These are phyloP conservation scores for Wickerhamiella lipophila DNA, from an alignment of 805 yeast species.

Conservation along the genomic window DNA sequence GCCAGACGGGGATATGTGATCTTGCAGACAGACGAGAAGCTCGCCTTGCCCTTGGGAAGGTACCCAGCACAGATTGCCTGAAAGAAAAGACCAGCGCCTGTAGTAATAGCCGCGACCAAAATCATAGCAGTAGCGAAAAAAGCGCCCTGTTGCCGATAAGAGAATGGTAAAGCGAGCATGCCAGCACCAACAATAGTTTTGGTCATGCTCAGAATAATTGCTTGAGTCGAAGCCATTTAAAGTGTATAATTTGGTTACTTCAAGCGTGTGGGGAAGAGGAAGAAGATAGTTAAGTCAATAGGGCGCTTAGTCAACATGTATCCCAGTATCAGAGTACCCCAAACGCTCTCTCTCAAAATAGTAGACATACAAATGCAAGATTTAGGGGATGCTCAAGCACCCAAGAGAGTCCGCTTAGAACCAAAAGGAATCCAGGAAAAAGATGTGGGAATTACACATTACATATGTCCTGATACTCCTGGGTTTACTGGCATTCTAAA, in stretches of 20 bases:
- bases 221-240: slow-evolving; percentile 23
- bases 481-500: slow-evolving; percentile 76
- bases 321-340: too few species aligned
- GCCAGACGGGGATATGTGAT: slow-evolving; percentile 58
- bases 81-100: slow-evolving; percentile 44
- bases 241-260: too few species aligned
- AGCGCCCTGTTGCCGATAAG: slow-evolving; percentile 52
- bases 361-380: slow-evolving; percentile 2
- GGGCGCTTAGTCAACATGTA: too few species aligned
- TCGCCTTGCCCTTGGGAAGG: slow-evolving; percentile 48
- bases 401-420: not conserved
- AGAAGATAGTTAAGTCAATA: too few species aligned
- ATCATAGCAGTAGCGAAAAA: slow-evolving; percentile 43
- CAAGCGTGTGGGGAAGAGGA: too few species aligned
- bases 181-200: slow-evolving; percentile 75
- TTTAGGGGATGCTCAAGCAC: not conserved
- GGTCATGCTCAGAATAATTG: slow-evolving; percentile 50
- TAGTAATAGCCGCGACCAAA: slow-evolving; percentile 46
- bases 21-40: slow-evolving; percentile 54
- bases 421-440: slow-evolving; percentile 43
- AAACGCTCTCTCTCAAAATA: too few species aligned
- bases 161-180: slow-evolving; percentile 60
- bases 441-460: slow-evolving; percentile 83
- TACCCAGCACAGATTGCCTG: slow-evolving; percentile 27
- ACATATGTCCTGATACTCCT: slow-evolving; percentile 37